Base-by-base conservation (phyloP, 2,329 filamentous ascomycete species). In the Neonectria coccinea region DNA sequence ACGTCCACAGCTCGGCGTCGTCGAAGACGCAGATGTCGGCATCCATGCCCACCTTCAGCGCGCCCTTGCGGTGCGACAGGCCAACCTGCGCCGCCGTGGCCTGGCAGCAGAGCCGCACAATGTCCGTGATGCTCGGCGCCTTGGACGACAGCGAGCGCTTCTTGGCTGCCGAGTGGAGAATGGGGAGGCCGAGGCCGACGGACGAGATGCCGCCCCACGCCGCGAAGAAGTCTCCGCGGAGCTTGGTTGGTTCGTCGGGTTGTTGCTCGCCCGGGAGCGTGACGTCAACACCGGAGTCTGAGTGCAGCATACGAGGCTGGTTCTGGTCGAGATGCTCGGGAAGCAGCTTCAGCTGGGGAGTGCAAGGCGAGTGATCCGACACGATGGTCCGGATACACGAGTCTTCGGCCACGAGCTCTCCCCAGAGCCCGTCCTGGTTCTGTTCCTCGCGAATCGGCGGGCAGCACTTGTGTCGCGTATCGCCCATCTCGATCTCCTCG, bases 131-230 rank as follows among this genome's bases (percentile, higher is more conserved):
- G n/a, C 77, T 79, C 0, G 79, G 86, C 54, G 76, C 79, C 69
- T 75, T 79, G 70, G 81, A 79, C 9, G 82, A 77, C 33, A 85
- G 80, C 47, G 87, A 82, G 44, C 92, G 86, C 67, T 88, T 85
- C 75, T 85, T 83, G 33, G 92, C 86, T 48, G 93, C 89, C 0
- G 93, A 94, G 89, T 94, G 91, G 6, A 99, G 85, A 69, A 99
- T 97, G 5, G 93, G 93, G 4, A 99, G 85, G 1, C 96, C 96
- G 1, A 99, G 87, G 0, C 96, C 96, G 18, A 99, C 95, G 5
- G 92, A 96, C 4, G 92, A 95, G 74, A 99, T 97, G 14, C 96
- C 96, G 58, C 96, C 96, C 96, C 96, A 99, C 1, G 94, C 94
- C 4, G 91, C 89, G 81, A 98, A 96, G 85, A 99, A 98, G 81